Base-by-base conservation (phyloP, 148 eudicot species). In the Spergularia marina region DNA sequence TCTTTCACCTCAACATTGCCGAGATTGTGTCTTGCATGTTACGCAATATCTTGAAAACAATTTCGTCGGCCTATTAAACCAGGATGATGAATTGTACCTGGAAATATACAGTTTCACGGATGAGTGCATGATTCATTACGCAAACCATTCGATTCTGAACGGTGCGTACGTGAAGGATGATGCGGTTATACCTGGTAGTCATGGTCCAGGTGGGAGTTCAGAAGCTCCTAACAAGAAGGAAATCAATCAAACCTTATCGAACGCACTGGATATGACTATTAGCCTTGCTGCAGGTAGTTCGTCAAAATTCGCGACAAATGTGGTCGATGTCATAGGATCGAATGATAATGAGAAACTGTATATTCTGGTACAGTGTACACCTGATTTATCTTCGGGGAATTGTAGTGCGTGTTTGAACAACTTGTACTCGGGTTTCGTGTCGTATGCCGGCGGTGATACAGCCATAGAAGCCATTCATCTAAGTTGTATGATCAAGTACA, bases 371-470 rank as follows among this genome's bases (percentile, higher is more conserved):
- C 78, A 80, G 44, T 80, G 82, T 36, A 70, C 71, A 44, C 82
- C 78, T 6, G 65, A 80, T 70, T 61, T 80, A 61, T 71, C 86
- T 0, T 47, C 53, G 0, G 13, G 2, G 34, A 71, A 82, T 15
- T 86, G 89, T 60, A 15, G 20, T 18, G 53, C 15, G 13, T 86
- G 89, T 49, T 63, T 86, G 53, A 71, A 51, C 58, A 20, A 56
- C 15, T 17, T 67, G 10, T 59, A 71, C 53, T 47, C 67, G 39
- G 14, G 4, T 25, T 30, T 73, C 49, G 20, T 5, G n/a, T 53
- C 20, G 23, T 55, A 49, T 73, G 40, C 67, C 36, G 61, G 14
- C 0, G 73, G 73, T 15, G 7, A 51, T 17, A 18, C 18, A 30
- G 77, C 44, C 2, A 71, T 44, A 4, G 7, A 0, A 4, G 25